Percentiles rank a stretch among this genome's conserved stretches.
These are phyloP conservation scores for Aschersonia sp. DNA, from an alignment of 2,329 filamentous ascomycete species.

Conservation along the genomic window DNA sequence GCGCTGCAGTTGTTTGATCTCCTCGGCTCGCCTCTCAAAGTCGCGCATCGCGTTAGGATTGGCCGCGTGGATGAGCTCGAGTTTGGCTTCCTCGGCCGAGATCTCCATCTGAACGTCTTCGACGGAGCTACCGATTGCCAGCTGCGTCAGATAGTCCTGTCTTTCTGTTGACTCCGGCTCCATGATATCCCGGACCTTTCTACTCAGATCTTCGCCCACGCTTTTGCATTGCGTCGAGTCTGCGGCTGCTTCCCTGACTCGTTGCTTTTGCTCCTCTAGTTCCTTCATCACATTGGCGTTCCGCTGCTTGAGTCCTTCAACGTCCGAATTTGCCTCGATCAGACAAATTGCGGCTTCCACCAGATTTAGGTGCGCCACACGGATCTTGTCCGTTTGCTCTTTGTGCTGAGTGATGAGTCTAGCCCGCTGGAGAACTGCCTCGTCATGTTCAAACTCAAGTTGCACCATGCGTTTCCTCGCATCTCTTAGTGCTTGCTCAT, in stretches of 20 bases:
- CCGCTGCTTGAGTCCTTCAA: conserved; percentile 50
- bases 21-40: conserved; percentile 56
- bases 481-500: conserved; percentile 17
- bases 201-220: conserved; percentile 13
- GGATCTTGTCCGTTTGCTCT: conserved; percentile 47
- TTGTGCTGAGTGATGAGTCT: conserved; percentile 36
- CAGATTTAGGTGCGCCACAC: conserved; percentile 45
- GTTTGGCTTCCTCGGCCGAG: conserved; percentile 54
- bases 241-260: conserved; percentile 19
- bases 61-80: conserved; percentile 68
- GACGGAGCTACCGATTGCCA: conserved; percentile 34
- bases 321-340: conserved; percentile 75
- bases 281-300: conserved; percentile 43
- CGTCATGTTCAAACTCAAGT: conserved; percentile 40
- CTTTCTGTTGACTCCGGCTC: conserved; percentile 20
- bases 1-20: conserved; percentile 51
- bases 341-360: conserved; percentile 56
- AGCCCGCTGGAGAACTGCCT: conserved; percentile 39
- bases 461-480: conserved; percentile 25
- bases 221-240: conserved; percentile 22
- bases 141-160: conserved; percentile 24
- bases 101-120: conserved; percentile 63
- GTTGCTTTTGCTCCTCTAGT: conserved; percentile 30
- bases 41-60: conserved; percentile 64
- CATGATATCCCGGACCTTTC: conserved; percentile 25